Evolutionary conservation across 2,329 filamentous ascomycete genomes (phyloP).

Genomic region (Zymoseptoria crescenta): DNA sequence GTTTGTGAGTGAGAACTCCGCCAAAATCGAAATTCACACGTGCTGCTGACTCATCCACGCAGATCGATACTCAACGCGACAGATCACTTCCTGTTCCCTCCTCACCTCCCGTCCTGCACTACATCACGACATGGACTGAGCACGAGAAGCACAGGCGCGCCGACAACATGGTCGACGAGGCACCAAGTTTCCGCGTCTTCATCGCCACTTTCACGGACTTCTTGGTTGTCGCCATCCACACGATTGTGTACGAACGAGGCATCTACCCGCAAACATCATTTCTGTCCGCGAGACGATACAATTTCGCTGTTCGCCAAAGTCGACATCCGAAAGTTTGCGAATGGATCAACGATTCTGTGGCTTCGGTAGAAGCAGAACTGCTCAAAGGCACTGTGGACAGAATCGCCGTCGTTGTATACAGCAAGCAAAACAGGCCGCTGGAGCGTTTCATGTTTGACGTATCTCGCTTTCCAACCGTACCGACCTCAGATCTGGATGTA

Average conservation of each 20-base stretch:
- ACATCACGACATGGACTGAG: neutral
- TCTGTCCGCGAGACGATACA: conserved; percentile 70
- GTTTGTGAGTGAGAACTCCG: neutral
- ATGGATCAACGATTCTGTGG: conserved; percentile 76
- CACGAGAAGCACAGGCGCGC: neutral
- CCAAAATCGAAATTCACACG: neutral
- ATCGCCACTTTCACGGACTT: conserved; percentile 69
- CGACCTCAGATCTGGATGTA: conserved; percentile 40
- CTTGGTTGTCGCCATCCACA: conserved; percentile 74
- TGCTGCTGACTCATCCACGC: neutral
- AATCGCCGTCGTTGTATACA: conserved; percentile 51
- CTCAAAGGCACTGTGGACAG: conserved; percentile 49
- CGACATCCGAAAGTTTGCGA: conserved; percentile 77
- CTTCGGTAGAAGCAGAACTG: conserved; percentile 63
- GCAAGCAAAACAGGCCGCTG: conserved; percentile 44
- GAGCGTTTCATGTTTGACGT: conserved; percentile 56
- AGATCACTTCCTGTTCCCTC: neutral
- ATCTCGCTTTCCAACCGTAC: conserved; percentile 47
- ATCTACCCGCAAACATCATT: conserved; percentile 76
- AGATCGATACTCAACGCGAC: neutral
- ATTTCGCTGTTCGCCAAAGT: conserved; percentile 75
- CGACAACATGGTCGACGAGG: conserved; percentile 16
- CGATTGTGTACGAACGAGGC: conserved; percentile 71
- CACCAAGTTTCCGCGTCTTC: conserved; percentile 46
- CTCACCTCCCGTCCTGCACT: neutral